These are phyloP conservation scores for Xylariaceae sp. DNA, from an alignment of 2,329 filamentous ascomycete species.

Conservation along the genomic window DNA sequence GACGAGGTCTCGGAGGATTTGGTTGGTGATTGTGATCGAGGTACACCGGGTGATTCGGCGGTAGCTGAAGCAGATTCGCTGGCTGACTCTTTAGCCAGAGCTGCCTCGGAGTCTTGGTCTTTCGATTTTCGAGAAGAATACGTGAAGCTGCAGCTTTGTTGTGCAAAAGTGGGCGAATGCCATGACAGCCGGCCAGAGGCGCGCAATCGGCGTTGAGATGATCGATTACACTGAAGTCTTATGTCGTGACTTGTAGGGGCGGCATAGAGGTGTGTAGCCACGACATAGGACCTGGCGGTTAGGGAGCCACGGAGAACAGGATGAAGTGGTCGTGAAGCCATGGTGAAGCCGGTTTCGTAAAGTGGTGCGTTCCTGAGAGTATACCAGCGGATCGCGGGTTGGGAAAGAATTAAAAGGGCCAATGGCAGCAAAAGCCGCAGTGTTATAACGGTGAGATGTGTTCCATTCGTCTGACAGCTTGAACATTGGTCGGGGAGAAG, in stretches of 20 bases:
- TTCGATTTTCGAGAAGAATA: slow-evolving; percentile 12
- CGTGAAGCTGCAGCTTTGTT: slow-evolving; percentile 13
- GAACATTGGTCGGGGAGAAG: not conserved
- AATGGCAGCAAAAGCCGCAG: slow-evolving; percentile 24
- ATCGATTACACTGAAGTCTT: slow-evolving; percentile 1
- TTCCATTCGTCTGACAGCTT: slow-evolving; percentile 19
- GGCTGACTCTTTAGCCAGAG: slow-evolving; percentile 19
- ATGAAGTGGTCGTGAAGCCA: slow-evolving; percentile 17
- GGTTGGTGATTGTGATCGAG: slow-evolving; percentile 16
- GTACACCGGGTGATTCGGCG: slow-evolving; percentile 20
- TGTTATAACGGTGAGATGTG: slow-evolving; percentile 18
- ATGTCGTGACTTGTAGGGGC: slow-evolving; percentile 3
- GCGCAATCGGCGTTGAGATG: not conserved
- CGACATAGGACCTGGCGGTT: slow-evolving; percentile 3
- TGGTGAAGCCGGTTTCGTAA: slow-evolving; percentile 7
- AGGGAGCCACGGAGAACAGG: slow-evolving; percentile 3
- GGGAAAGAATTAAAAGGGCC: slow-evolving; percentile 3
- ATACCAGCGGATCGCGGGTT: slow-evolving; percentile 1
- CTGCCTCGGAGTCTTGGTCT: slow-evolving; percentile 12
- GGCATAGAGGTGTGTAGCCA: slow-evolving; percentile 3
- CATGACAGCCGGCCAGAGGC: not conserved
- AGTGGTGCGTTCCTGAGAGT: not conserved
- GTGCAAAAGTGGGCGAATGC: not conserved
- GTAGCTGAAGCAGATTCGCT: slow-evolving; percentile 20
- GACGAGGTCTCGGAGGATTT: slow-evolving; percentile 15